Evolutionary conservation across 768 basidiomycete species (phyloP), one percentile per base, ranked within the genome.

Genomic region (Xanthoconium stramineum): DNA sequence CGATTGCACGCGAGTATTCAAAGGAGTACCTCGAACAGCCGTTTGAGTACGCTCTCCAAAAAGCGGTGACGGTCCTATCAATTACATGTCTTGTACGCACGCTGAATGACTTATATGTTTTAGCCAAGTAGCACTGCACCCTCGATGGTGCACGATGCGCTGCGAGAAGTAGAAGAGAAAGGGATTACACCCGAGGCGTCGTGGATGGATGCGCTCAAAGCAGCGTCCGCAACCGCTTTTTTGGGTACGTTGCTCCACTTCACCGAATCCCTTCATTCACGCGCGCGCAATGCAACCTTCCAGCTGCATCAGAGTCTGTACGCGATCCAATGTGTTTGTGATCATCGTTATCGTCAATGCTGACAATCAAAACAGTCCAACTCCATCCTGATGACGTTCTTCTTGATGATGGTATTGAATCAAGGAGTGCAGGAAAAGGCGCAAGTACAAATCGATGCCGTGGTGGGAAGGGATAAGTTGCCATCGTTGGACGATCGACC

Each of bases 391-490:
- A 56, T 58, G 56, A 17, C 29, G 0, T 63, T 63, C 15, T 56
- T 63, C 19, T 29, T 60, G 0, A 44, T 63, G 54, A 60, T 63
- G 53, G 15, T 53, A 8, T 3, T 62, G 38, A 35, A 59, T n/a
- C 57, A 30, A 1, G 44, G 12, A 11, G 53, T 2, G 0, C 61
- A 63, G 47, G 49, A 40, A 20, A 56, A 38, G 11, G 49, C 35
- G 0, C 62, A 63, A 12, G 38, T 19, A 12, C 32, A 63, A 10
- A 59, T 62, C 0, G 51, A 63, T n/a, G 33, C 43, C 5, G 42
- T 60, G 1, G 33, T 56, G 0, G 62, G 62, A 5, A 53, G n/a
- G 2, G 24, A 14, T 5, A 53, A 52, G n/a, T 33, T 62, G 3
- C 57, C 51, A 1, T 40, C 42, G 0, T 39, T 48, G 2, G 36